Evolutionary conservation across 2,329 filamentous ascomycete species (phyloP).

Genomic region (Diaporthe humulicola): DNA sequence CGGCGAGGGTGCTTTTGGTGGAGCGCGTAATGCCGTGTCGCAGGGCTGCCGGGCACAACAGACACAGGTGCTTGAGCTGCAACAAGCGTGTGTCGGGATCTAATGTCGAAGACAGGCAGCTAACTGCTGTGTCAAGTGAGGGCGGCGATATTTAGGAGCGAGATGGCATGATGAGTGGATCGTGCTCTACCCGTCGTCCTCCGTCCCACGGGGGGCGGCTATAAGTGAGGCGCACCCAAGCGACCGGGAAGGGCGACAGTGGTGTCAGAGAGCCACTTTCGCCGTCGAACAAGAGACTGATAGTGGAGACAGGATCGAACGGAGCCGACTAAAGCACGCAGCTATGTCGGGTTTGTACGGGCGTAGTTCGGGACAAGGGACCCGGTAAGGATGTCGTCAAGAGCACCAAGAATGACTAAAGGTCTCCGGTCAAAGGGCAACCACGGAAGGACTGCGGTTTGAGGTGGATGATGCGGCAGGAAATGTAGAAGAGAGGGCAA

Average conservation of each 20-base stretch:
- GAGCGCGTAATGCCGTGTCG: constrained; percentile 4
- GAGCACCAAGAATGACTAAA: constrained; percentile 19
- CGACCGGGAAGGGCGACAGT: constrained; percentile 1
- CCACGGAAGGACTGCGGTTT: neutral
- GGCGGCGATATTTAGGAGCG: constrained; percentile 25
- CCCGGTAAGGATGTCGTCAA: constrained; percentile 14
- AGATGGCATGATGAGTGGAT: constrained; percentile 36
- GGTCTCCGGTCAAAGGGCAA: neutral
- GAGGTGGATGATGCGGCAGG: neutral
- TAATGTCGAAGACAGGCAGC: constrained; percentile 29
- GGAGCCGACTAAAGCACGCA: constrained; percentile 18
- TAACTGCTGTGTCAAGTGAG: constrained; percentile 31
- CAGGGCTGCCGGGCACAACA: constrained; percentile 24
- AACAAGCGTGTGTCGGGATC: constrained; percentile 12
- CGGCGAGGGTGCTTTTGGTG: constrained; percentile 24
- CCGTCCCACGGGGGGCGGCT: constrained; percentile 7
- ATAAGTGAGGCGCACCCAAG: constrained; percentile 20
- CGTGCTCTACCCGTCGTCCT: constrained; percentile 15
- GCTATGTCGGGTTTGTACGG: constrained; percentile 34
- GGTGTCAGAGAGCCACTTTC: constrained; percentile 24
- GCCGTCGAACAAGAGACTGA: neutral
- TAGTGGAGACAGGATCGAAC: constrained; percentile 25
- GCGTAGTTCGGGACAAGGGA: constrained; percentile 21
- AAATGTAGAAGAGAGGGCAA: neutral
- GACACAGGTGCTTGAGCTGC: neutral